Percentiles rank a stretch among this genome's conserved stretches.
Evolutionary conservation across 768 basidiomycete species (phyloP).

Genomic region (Leucosporidium creatinivorum): DNA sequence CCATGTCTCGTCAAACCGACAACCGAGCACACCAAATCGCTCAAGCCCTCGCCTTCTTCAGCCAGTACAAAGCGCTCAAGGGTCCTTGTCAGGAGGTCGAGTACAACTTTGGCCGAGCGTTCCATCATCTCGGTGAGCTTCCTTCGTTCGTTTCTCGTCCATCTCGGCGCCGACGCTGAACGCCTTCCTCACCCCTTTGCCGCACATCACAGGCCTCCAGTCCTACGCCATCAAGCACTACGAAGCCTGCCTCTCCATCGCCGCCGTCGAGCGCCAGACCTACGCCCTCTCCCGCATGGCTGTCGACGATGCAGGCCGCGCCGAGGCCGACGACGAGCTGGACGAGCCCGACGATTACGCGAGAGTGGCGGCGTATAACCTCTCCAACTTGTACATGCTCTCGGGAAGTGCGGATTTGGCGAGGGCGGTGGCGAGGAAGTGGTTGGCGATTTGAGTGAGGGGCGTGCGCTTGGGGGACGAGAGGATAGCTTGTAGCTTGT

Average conservation of each 20-base stretch:
- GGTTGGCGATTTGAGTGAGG: slow-evolving; percentile 24
- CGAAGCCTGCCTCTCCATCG: slow-evolving; percentile 43
- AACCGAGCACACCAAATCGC: slow-evolving; percentile 83
- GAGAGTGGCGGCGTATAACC: slow-evolving; percentile 30
- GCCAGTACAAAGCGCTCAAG: slow-evolving; percentile 66
- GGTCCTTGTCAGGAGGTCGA: slow-evolving; percentile 66
- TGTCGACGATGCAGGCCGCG: neutral
- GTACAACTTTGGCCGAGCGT: slow-evolving; percentile 83
- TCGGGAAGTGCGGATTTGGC: slow-evolving; percentile 10
- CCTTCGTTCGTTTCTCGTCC: slow-evolving; percentile 30
- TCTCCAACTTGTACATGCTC: slow-evolving; percentile 11
- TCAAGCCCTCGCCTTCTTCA: slow-evolving; percentile 75
- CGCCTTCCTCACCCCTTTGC: neutral
- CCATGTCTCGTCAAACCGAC: slow-evolving; percentile 89
- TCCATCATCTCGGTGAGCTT: slow-evolving; percentile 74
- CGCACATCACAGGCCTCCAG: slow-evolving; percentile 55
- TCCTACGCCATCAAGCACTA: slow-evolving; percentile 80
- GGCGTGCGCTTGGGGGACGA: too few relatives aligned
- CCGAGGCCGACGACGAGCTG: neutral
- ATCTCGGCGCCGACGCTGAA: neutral
- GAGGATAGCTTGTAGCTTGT: too few relatives aligned
- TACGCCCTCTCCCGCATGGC: neutral
- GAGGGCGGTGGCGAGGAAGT: slow-evolving; percentile 16
- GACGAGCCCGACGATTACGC: slow-evolving; percentile 4
- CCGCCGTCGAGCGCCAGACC: neutral